Conservation (phyloP, 495 filamentous ascomycete genomes). For the Penicillium alfredii region DNA sequence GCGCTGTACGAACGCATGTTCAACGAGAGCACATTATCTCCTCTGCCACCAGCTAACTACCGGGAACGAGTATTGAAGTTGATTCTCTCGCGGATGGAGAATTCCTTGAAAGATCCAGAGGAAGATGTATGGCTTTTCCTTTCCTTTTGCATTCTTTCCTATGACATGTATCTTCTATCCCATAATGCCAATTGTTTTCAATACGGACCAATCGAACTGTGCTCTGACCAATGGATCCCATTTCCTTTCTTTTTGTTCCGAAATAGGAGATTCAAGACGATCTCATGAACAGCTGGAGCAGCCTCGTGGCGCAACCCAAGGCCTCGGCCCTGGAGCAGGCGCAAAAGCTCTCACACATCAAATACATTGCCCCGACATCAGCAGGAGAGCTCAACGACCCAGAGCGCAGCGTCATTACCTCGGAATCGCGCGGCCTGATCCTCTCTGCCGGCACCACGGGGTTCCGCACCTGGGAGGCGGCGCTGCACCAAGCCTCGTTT, state of each 20-base stretch:
- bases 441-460: conserved; percentile 76
- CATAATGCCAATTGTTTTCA: too few species aligned
- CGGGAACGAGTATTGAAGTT: conserved; percentile 66
- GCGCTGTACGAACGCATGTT: conserved; percentile 61
- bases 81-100: conserved; percentile 59
- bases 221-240: too few species aligned
- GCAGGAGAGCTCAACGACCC: conserved; percentile 17
- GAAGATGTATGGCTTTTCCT: conserved; percentile 67
- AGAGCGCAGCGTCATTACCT: conserved; percentile 43
- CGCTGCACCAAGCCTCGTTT: conserved; percentile 75
- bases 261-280: conserved; percentile 71
- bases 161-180: not conserved
- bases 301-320: conserved; percentile 52
- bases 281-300: conserved; percentile 56
- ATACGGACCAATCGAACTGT: too few species aligned
- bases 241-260: conserved; percentile 4
- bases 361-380: conserved; percentile 52
- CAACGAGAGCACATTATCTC: conserved; percentile 42
- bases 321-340: conserved; percentile 54
- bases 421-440: conserved; percentile 68
- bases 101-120: conserved; percentile 66
- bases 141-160: conserved; percentile 2
- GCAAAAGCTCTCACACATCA: conserved; percentile 72
- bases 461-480: conserved; percentile 88
- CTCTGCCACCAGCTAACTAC: conserved; percentile 60